phyloP scores from a whole-genome alignment of 345 rosid genomes.

The Bruguiera parviflora region DNA sequence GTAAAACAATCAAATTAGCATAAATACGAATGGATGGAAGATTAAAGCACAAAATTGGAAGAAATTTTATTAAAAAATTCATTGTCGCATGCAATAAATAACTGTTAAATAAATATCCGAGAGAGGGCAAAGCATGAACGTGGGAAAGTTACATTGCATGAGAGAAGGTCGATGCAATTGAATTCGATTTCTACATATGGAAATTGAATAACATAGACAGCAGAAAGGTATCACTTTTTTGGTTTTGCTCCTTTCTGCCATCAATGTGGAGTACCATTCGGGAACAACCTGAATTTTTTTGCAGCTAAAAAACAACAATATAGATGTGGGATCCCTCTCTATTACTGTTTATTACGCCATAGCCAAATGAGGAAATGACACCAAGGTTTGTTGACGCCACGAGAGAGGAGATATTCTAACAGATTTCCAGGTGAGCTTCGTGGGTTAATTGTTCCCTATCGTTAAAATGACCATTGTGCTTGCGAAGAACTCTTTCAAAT shows the following conservation, averaged over 20 bases:
- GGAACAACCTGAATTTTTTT: background rate
- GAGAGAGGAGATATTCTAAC: background rate
- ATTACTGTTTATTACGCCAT: background rate
- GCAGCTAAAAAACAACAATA: slow-evolving; percentile 16
- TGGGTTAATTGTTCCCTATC: slow-evolving; percentile 3
- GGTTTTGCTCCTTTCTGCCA: background rate
- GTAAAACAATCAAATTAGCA: too few relatives aligned
- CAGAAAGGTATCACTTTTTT: too few relatives aligned
- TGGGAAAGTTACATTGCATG: too few relatives aligned
- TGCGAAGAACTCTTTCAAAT: background rate
- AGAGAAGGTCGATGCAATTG: too few relatives aligned
- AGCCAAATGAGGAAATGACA: background rate
- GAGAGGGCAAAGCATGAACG: too few relatives aligned
- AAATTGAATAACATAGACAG: background rate
- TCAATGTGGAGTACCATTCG: background rate
- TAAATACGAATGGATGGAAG: background rate
- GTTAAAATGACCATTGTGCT: slow-evolving; percentile 19
- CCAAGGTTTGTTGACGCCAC: background rate
- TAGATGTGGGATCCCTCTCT: slow-evolving; percentile 3
- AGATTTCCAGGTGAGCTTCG: background rate
- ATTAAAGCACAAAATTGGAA: too few relatives aligned
- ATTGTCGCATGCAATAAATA: too few relatives aligned
- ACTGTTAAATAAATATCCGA: too few relatives aligned
- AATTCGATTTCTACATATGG: too few relatives aligned
- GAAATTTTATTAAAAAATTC: too few relatives aligned